These are phyloP conservation scores for Candida frijolesensis DNA, from an alignment of 1,139 yeast species.

Conservation along the genomic window DNA sequence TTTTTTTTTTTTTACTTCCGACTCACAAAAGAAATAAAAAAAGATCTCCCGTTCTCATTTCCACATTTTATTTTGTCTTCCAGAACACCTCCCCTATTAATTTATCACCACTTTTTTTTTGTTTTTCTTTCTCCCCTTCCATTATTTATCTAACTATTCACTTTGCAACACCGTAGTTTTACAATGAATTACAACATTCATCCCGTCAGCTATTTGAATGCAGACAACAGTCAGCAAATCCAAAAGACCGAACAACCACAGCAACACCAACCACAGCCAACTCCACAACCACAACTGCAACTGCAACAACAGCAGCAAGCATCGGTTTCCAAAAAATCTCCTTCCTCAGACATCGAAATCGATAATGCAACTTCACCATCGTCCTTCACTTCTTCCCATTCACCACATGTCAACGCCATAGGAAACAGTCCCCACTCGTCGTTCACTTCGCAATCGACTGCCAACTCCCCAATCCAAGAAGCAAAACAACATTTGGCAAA, in stretches of 20 bases:
- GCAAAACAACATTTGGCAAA: constrained; percentile 14
- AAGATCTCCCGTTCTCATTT: too few species aligned
- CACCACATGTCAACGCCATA: constrained; percentile 19
- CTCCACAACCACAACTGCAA: constrained; percentile 6
- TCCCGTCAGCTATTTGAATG: constrained; percentile 49
- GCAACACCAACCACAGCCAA: constrained; percentile 5
- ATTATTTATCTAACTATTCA: not conserved
- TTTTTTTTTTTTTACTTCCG: too few species aligned
- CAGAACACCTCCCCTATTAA: too few species aligned
- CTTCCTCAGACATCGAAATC: constrained; percentile 25
- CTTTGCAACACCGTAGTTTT: not conserved
- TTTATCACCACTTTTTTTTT: too few species aligned
- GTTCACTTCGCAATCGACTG: constrained; percentile 41
- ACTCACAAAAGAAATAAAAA: too few species aligned
- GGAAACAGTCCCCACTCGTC: constrained; percentile 34
- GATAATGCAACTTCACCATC: constrained; percentile 33
- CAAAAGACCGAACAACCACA: constrained; percentile 5
- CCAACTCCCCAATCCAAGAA: constrained; percentile 35
- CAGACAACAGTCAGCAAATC: constrained; percentile 20
- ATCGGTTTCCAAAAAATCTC: constrained; percentile 10
- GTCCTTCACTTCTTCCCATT: constrained; percentile 28
- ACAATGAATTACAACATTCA: constrained; percentile 47
- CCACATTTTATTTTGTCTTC: too few species aligned
- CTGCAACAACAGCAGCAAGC: constrained; percentile 1
- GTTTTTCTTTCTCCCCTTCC: not conserved